A percentile compares a stretch with the other conserved stretches of the same genome.
Evolutionary conservation across 2,329 filamentous ascomycete genomes (phyloP).

Genomic region (Lachnellula hyalina): DNA sequence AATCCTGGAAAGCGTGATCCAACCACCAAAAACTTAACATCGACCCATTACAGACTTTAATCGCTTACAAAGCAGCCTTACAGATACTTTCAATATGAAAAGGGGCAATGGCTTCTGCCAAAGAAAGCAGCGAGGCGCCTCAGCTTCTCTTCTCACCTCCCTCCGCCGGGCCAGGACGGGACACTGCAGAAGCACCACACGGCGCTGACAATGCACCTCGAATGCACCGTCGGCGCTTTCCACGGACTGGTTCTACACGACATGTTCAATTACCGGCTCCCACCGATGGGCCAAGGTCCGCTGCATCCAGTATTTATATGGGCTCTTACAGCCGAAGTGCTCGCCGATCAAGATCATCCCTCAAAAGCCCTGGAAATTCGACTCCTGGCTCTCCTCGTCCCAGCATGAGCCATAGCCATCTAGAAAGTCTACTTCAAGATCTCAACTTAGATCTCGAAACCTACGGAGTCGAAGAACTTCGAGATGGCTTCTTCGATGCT

Average conservation of each 20-base stretch:
- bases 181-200: neutral
- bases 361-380: conserved; percentile 21
- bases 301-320: conserved; percentile 29
- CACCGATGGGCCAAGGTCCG: conserved; percentile 14
- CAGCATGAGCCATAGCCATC: conserved; percentile 28
- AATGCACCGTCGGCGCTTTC: conserved; percentile 18
- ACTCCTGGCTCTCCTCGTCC: conserved; percentile 23
- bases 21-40: too few species aligned
- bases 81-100: neutral
- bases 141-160: neutral
- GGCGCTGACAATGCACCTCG: neutral
- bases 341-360: conserved; percentile 22
- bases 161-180: neutral
- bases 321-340: conserved; percentile 29
- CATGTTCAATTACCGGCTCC: conserved; percentile 26
- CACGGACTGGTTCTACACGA: conserved; percentile 11
- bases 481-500: conserved; percentile 41
- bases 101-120: neutral
- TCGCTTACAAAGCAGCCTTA: neutral
- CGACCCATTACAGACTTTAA: too few species aligned
- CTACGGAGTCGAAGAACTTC: conserved; percentile 38
- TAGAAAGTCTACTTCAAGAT: conserved; percentile 30
- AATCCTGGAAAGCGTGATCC: too few species aligned
- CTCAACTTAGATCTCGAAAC: conserved; percentile 35
- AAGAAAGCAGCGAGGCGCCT: neutral